Base-by-base conservation (phyloP, 2,329 filamentous ascomycete genomes). In the Thelonectria discophora region DNA sequence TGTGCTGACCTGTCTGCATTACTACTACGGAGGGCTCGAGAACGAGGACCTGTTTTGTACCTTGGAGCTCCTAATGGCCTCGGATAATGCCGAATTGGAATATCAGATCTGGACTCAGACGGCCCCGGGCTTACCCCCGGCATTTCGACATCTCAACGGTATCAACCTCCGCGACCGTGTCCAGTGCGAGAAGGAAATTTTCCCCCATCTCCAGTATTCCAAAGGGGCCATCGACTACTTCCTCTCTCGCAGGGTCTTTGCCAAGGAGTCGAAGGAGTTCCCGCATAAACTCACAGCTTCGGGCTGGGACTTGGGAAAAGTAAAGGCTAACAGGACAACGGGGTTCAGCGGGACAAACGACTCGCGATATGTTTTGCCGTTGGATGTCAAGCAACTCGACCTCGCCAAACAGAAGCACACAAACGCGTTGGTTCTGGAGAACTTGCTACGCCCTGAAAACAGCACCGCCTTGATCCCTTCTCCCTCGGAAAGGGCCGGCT, bases 331-430 rank as follows among this genome's bases (percentile, higher is more conserved):
- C 17, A 79, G 81, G 0, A 87, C 82, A 0, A 88, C 86, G 0
- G 90, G 90, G 0, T 92, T 92, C 68, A 90, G 87, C 56, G 89
- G 90, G 0, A 93, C 90, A 0, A 88, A 87, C 20, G 89, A 92
- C 64, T 86, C 84, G 0, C 74, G 80, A 9, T 76, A 80, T n/a
- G 69, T 88, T 0, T 76, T 92, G 0, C 89, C 89, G 0, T 68
- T 89, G 0, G 75, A 67, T 1, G 79, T 92, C 0, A 67, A 76
- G 1, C 87, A 90, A 34, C 74, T 84, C 0, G 85, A 91, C 37
- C 76, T 89, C 0, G 68, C 74, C 0, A 74, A 76, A 0, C 85
- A 90, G 40, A 76, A 75, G 1, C 86, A 90, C 54, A 93, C 90
- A 0, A 91, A 92, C 65, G 89, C 90, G 0, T 71, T 87, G 9